These are phyloP conservation scores for Dothideomycetes sp. DNA, from an alignment of 2,329 filamentous ascomycete genomes.

Conservation along the genomic window DNA sequence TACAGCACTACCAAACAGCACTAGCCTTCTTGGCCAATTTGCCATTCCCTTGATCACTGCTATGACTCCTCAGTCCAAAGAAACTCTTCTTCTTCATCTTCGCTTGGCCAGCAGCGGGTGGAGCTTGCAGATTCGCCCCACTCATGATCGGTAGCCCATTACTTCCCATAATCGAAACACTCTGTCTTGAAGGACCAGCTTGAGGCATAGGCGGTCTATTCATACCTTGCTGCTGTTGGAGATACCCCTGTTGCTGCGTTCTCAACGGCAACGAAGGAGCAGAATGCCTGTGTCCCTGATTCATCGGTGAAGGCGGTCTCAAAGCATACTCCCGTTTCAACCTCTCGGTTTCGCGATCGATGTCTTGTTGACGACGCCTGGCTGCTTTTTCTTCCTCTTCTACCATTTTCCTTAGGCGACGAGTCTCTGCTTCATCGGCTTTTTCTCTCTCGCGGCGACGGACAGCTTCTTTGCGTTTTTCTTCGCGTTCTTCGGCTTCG, in stretches of 20 bases:
- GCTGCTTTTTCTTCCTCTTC: constrained; percentile 57
- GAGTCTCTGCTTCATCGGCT: constrained; percentile 49
- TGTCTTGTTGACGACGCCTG: constrained; percentile 42
- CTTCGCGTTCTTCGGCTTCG: constrained; percentile 34
- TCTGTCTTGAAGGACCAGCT: constrained; percentile 19
- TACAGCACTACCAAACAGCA: constrained; percentile 17
- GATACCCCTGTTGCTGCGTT: constrained; percentile 15
- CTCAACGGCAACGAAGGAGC: constrained; percentile 7
- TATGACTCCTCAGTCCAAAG: constrained; percentile 27
- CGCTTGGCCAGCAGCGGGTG: constrained; percentile 15
- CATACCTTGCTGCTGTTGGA: constrained; percentile 14
- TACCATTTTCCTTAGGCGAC: constrained; percentile 55
- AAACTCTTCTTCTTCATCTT: constrained; percentile 30
- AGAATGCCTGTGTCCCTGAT: constrained; percentile 13
- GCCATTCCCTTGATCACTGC: constrained; percentile 19
- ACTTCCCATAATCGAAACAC: constrained; percentile 20
- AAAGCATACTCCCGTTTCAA: constrained; percentile 60
- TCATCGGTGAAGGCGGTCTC: constrained; percentile 1
- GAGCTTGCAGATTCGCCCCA: constrained; percentile 21
- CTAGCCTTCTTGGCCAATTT: constrained; percentile 18
- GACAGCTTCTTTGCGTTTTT: constrained; percentile 33
- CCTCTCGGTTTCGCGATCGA: constrained; percentile 67
- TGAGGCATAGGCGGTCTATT: constrained; percentile 3
- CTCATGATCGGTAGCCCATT: constrained; percentile 26
- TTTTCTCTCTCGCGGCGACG: constrained; percentile 48